Evolutionary conservation across 768 basidiomycete genomes (phyloP).

Genomic region (Vararia minispora): DNA sequence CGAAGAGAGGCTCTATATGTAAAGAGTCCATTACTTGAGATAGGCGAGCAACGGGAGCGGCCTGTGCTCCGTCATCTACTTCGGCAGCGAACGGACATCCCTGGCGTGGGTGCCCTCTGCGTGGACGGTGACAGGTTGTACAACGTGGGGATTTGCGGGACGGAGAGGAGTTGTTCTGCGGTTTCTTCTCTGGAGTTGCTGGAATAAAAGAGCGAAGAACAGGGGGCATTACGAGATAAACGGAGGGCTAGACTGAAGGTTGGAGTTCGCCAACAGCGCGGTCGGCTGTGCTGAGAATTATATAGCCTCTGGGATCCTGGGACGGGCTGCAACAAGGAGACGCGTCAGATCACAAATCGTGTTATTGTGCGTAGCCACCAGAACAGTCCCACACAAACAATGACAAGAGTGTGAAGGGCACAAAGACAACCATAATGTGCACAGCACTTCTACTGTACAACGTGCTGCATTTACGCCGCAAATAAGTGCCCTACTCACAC

Average conservation of each 20-base stretch:
- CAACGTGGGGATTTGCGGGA: constrained; percentile 44
- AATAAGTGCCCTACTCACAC: too few relatives aligned
- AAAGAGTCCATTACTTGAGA: constrained; percentile 8
- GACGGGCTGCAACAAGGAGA: background rate
- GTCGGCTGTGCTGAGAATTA: background rate
- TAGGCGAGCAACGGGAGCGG: constrained; percentile 2
- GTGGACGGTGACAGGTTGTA: constrained; percentile 43
- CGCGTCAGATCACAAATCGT: background rate
- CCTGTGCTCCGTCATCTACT: background rate
- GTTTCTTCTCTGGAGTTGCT: constrained; percentile 4
- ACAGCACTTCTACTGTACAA: too few relatives aligned
- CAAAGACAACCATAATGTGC: background rate
- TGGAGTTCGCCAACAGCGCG: background rate
- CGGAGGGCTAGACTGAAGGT: background rate
- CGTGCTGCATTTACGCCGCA: too few relatives aligned
- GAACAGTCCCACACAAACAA: background rate
- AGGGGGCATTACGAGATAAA: constrained; percentile 6
- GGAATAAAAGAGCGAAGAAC: constrained; percentile 6
- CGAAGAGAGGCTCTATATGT: constrained; percentile 8
- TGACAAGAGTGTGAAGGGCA: background rate
- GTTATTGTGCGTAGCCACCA: background rate
- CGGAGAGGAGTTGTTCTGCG: constrained; percentile 19
- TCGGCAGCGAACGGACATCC: constrained; percentile 36
- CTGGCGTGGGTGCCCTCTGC: constrained; percentile 51
- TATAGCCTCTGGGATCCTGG: background rate